phyloP scores from a whole-genome alignment of 179 eudicot species.

The Spergularia azorica region DNA sequence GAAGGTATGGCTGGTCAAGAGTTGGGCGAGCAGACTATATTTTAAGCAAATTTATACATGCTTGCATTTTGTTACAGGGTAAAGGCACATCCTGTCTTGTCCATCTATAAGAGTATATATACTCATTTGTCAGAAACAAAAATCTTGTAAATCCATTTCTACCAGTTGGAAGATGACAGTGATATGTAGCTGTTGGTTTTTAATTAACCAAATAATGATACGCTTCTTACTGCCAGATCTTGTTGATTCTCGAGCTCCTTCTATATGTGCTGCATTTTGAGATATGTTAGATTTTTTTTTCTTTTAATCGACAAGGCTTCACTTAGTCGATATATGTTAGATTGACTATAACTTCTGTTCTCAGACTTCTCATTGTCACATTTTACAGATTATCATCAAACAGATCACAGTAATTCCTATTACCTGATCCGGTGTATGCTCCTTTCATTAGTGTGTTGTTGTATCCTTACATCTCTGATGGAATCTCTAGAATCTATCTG shows the following conservation, averaged over 20 bases:
- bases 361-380: too few species aligned
- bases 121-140: constrained; percentile 1
- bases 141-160: constrained; percentile 3
- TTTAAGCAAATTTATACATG: constrained; percentile 31
- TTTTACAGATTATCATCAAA: too few species aligned
- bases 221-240: neutral
- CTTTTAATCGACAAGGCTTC: neutral
- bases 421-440: too few species aligned
- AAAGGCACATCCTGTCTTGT: constrained; percentile 17
- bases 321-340: too few species aligned
- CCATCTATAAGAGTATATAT: constrained; percentile 19
- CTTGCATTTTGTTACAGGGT: constrained; percentile 15
- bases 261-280: neutral
- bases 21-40: constrained; percentile 78
- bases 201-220: neutral
- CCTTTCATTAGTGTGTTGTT: too few species aligned
- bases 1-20: constrained; percentile 95
- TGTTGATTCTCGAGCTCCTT: neutral
- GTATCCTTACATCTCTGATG: too few species aligned
- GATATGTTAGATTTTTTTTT: neutral
- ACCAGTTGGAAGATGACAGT: neutral
- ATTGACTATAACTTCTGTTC: too few species aligned
- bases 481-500: too few species aligned
- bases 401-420: too few species aligned
- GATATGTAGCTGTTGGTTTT: neutral